Percentiles rank a stretch among this genome's conserved stretches.
Evolutionary conservation across 2,329 filamentous ascomycete species (phyloP).

Genomic region (Cryphonectria nitschkei): DNA sequence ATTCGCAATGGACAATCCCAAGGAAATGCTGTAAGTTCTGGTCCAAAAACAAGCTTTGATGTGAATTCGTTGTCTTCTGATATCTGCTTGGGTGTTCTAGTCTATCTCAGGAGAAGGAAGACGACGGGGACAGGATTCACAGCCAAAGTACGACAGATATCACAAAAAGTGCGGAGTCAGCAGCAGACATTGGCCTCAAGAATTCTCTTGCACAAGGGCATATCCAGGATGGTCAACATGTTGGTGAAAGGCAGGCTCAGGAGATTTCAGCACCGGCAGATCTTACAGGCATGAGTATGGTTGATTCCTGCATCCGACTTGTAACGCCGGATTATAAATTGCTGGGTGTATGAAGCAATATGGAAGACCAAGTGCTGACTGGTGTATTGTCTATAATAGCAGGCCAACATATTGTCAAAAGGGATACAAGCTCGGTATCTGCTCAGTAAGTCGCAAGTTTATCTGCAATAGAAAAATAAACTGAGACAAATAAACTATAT

Average conservation of each 20-base stretch:
- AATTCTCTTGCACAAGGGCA: not conserved
- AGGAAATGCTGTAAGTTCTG: constrained; percentile 3
- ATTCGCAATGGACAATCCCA: not conserved
- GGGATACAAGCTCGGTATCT: no score
- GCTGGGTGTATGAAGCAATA: no score
- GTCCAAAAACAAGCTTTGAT: not conserved
- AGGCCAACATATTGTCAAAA: no score
- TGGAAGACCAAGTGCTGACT: no score
- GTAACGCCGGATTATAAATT: no score
- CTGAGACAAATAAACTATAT: no score
- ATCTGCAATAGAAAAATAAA: no score
- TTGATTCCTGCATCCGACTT: no score
- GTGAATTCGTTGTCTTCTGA: not conserved
- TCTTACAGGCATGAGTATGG: not conserved
- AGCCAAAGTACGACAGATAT: not conserved
- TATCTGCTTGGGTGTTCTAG: not conserved
- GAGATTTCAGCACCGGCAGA: not conserved
- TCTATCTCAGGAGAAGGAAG: not conserved
- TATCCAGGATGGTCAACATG: not conserved
- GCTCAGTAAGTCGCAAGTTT: no score
- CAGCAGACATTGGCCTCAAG: not conserved
- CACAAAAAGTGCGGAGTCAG: not conserved
- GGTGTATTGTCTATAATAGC: no score
- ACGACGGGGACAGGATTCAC: not conserved
- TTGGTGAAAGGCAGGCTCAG: not conserved